phyloP scores from a whole-genome alignment of 2,329 filamentous ascomycete species.

The Tolypocladium nubicola region DNA sequence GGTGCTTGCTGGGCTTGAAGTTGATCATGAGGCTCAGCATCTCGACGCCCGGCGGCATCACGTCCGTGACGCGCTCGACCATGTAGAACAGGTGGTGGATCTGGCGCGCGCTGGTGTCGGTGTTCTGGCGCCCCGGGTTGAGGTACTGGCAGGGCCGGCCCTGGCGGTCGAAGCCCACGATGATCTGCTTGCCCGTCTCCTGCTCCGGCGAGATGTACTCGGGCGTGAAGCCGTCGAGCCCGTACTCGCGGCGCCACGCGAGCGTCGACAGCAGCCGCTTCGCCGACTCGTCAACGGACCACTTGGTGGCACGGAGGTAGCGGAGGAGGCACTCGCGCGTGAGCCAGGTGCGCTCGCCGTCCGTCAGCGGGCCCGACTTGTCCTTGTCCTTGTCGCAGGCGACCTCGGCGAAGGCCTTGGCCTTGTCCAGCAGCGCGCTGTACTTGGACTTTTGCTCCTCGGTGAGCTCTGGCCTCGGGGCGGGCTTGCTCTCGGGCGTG shows the following conservation, averaged over 20 bases:
- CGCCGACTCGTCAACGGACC: slow-evolving; percentile 64
- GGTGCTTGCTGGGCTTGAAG: slow-evolving; percentile 70
- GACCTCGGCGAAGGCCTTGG: slow-evolving; percentile 60
- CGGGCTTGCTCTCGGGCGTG: slow-evolving; percentile 45
- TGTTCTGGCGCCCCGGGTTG: slow-evolving; percentile 85
- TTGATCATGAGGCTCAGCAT: slow-evolving; percentile 81
- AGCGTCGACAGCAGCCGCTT: slow-evolving; percentile 74
- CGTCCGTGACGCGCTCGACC: slow-evolving; percentile 79
- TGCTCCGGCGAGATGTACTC: slow-evolving; percentile 92
- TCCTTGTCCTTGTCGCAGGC: slow-evolving; percentile 42
- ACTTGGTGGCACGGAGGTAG: slow-evolving; percentile 90
- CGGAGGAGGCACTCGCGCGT: slow-evolving; percentile 86
- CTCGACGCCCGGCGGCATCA: slow-evolving; percentile 82
- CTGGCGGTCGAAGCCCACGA: slow-evolving; percentile 78
- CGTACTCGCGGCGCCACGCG: slow-evolving; percentile 85
- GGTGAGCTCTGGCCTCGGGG: slow-evolving; percentile 50
- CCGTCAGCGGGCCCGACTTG: slow-evolving; percentile 55
- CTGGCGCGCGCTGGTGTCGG: slow-evolving; percentile 73
- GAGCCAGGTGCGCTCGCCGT: slow-evolving; percentile 79
- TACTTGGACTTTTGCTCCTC: slow-evolving; percentile 77
- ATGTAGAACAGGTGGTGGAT: slow-evolving; percentile 93
- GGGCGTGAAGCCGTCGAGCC: slow-evolving; percentile 64
- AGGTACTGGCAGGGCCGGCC: slow-evolving; percentile 86
- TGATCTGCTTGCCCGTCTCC: slow-evolving; percentile 89
- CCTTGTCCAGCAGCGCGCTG: slow-evolving; percentile 59